Base-by-base conservation (phyloP, 805 yeast species). In the Teunomyces pallodes region DNA sequence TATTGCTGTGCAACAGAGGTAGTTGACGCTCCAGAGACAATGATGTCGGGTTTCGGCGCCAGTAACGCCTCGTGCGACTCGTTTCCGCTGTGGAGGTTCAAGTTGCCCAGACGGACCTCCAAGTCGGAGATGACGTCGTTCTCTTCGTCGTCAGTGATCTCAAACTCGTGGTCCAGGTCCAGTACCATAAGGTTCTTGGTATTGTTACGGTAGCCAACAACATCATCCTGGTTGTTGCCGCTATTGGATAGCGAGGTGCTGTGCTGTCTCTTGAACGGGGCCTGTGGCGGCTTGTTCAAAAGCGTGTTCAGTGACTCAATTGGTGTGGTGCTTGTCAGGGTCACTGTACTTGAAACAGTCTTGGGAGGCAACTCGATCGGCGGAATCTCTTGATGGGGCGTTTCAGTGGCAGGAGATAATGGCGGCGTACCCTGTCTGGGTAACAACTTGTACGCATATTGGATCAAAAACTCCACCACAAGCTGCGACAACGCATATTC, bases 391-490 rank as follows among this genome's bases (percentile, higher is more conserved):
- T 40, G 35, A 42, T n/a, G 36, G 13, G 32, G 48, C 28, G 28
- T 26, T 32, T 14, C 14, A 31, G 14, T 40, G 17, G 36, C 12
- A 8, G 28, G 28, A 13, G 36, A 38, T 17, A 17, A 24, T 10
- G 35, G 41, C 24, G 28, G 36, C n/a, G 27, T 41, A 5, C 26
- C 54, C 62, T 58, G 75, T 64, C 51, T 63, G n/a, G 92, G 90
- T 49, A 91, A 70, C 39, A 92, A 75, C 62, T 84, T 82, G 62
- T 86, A 85, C 16, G 92, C 85, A 63, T 92, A 90, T 55, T 86
- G 91, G 48, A 92, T 87, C 70, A 94, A 77, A 55, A 92, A 90
- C 60, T 91, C 95, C 24, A 94, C 86, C 30, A 89, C 96, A 6
- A 83, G 76, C 55, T 91, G 90, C 4, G 96, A 87, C 31, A 90